Conservation (phyloP, 768 basidiomycete genomes). For the Scleroderma bovista region DNA sequence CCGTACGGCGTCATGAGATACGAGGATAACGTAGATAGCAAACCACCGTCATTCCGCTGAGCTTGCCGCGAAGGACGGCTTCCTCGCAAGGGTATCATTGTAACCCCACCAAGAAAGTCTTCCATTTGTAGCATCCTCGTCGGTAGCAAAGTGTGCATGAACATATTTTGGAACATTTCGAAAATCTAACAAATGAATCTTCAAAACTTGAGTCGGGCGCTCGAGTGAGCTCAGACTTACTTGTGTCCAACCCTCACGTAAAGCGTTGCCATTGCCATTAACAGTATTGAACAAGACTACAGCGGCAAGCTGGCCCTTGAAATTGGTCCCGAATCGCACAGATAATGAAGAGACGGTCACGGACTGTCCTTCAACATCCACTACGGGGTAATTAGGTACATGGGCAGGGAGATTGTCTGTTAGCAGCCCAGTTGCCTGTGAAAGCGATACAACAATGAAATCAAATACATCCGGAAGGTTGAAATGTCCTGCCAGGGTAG, state of each 20-base stretch:
- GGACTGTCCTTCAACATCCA: constrained; percentile 85
- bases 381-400: constrained; percentile 80
- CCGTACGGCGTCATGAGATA: constrained; percentile 96
- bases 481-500: constrained; percentile 86
- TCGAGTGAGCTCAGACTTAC: constrained; percentile 33
- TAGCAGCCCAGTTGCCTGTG: constrained; percentile 84
- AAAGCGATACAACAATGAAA: constrained; percentile 88
- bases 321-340: constrained; percentile 90
- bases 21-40: constrained; percentile 89
- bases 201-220: not conserved
- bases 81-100: constrained; percentile 86
- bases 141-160: constrained; percentile 89
- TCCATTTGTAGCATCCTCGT: constrained; percentile 93
- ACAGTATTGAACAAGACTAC: constrained; percentile 97
- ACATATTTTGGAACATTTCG: constrained; percentile 97
- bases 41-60: constrained; percentile 76
- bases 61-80: constrained; percentile 58
- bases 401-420: constrained; percentile 64
- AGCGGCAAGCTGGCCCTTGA: constrained; percentile 92
- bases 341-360: constrained; percentile 90
- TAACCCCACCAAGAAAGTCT: constrained; percentile 93
- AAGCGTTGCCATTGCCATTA: constrained; percentile 89
- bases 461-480: constrained; percentile 93
- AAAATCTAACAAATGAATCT: constrained; percentile 60
- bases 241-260: constrained; percentile 94